A percentile compares a stretch with the other conserved stretches of the same genome.
phyloP scores from a whole-genome alignment of 140 eudicot genomes.

The Anethum foeniculum region DNA sequence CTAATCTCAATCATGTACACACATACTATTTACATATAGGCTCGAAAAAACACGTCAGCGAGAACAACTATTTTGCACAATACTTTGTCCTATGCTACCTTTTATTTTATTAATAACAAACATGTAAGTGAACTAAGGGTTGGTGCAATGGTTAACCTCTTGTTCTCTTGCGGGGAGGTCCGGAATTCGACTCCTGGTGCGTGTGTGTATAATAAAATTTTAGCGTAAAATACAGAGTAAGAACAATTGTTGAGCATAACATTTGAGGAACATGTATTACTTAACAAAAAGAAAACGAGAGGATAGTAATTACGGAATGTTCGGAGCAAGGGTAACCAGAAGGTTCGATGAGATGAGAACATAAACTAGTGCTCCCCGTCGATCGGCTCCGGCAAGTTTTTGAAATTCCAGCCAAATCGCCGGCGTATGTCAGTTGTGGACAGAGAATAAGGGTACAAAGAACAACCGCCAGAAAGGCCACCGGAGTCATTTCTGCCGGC shows the following conservation, averaged over 20 bases:
- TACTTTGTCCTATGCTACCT: too few relatives aligned
- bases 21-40: too few relatives aligned
- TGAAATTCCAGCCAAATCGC: slow-evolving; percentile 3
- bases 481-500: slow-evolving; percentile 6
- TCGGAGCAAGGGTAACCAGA: slow-evolving; percentile 70
- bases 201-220: too few relatives aligned
- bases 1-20: too few relatives aligned
- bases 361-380: slow-evolving; percentile 42
- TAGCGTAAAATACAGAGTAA: too few relatives aligned
- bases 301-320: slow-evolving; percentile 46
- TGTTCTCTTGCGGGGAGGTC: too few relatives aligned
- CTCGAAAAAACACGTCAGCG: not conserved
- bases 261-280: too few relatives aligned
- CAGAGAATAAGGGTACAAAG: slow-evolving; percentile 12
- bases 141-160: too few relatives aligned
- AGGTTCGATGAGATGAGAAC: slow-evolving; percentile 58
- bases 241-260: too few relatives aligned
- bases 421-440: slow-evolving; percentile 16
- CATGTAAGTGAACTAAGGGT: too few relatives aligned
- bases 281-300: not conserved
- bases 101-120: too few relatives aligned
- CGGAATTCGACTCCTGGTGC: too few relatives aligned
- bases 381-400: slow-evolving; percentile 31
- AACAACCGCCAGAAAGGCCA: slow-evolving; percentile 17
- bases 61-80: not conserved